Evolutionary conservation across 2,329 filamentous ascomycete genomes (phyloP), one percentile per base, ranked within the genome.

Genomic region (Mycosphaerella sp.): DNA sequence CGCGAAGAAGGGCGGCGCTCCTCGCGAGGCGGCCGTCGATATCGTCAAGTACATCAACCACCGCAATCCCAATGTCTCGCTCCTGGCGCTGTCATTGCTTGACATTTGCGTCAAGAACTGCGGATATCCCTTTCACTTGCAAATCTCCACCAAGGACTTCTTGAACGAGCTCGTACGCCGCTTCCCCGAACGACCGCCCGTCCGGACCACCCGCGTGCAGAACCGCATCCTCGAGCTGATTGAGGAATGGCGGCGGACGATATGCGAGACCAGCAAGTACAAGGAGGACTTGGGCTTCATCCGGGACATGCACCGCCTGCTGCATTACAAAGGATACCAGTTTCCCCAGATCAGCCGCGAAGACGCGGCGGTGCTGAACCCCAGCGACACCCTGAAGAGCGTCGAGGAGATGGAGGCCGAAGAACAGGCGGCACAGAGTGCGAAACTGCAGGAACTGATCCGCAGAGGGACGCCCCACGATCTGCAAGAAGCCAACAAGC

Each of bases 81-180:
- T 98, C 60, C 79, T 97, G 53, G 91, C 93, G 53, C 79, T 97
- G 66, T 84, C 77, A 64, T 81, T 98, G 60, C 87, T 98, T 67
- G 93, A 98, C 70, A 97, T 97, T 58, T 97, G 93, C 71, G 93
- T 97, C 71, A 98, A 98, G 77, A 98, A 98, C 74, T 98, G 93
- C 78, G 93, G 93, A 63, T 98, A 98, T 69, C 90, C 93, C 1
- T 98, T 98, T 71, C 93, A 98, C 67, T 82, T 98, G 52, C 93
- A 98, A 72, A 96, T 98, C 68, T 90, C 87, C 71, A 97, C 93
- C 61, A 98, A 98, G 71, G 93, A 98, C 66, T 98, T 98, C 64
- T 82, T 98, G 63, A 98, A 98, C 73, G 93, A 98, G 75, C 83
- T 98, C 54, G 93, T 98, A 55, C 84, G 93, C 60, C 82, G 93